Conservation (phyloP, 441 rosid species). For the Mallotus japonicus region DNA sequence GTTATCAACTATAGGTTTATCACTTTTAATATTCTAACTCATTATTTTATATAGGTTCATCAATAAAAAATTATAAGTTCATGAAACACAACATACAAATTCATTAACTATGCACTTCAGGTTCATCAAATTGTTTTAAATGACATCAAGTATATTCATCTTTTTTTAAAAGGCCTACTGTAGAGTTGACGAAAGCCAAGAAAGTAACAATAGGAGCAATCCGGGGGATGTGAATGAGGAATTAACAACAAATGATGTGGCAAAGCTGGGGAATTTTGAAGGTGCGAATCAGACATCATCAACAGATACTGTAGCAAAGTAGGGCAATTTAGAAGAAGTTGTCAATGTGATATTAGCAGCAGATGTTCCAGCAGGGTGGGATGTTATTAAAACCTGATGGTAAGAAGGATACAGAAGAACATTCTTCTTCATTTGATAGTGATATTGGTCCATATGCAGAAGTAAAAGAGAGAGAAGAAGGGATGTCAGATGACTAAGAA, state of each 20-base stretch:
- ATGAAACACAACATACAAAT: too few species aligned
- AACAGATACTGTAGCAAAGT: slow-evolving; percentile 15
- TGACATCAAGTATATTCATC: background rate
- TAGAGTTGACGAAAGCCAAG: slow-evolving; percentile 52
- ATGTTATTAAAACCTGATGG: slow-evolving; percentile 21
- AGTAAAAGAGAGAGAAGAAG: slow-evolving; percentile 25
- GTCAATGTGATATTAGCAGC: slow-evolving; percentile 18
- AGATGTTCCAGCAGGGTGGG: slow-evolving; percentile 20
- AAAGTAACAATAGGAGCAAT: slow-evolving; percentile 12
- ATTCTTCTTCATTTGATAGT: background rate
- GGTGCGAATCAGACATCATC: slow-evolving; percentile 15
- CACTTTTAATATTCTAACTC: too few species aligned
- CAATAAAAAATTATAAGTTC: too few species aligned
- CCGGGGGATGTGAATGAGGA: background rate
- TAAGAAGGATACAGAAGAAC: slow-evolving; percentile 22
- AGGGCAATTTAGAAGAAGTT: background rate
- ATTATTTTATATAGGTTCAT: too few species aligned
- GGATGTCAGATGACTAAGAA: slow-evolving; percentile 16
- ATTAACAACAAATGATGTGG: slow-evolving; percentile 17
- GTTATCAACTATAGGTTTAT: too few species aligned
- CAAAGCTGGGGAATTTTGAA: background rate
- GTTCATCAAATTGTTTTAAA: background rate
- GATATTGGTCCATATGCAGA: background rate
- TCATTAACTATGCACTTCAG: too few species aligned
- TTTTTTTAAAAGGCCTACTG: slow-evolving; percentile 45